Percentiles rank a stretch among this genome's conserved stretches.
Conservation (phyloP, 192 early-diverging fungal species). For the Coemansia sp. region DNA sequence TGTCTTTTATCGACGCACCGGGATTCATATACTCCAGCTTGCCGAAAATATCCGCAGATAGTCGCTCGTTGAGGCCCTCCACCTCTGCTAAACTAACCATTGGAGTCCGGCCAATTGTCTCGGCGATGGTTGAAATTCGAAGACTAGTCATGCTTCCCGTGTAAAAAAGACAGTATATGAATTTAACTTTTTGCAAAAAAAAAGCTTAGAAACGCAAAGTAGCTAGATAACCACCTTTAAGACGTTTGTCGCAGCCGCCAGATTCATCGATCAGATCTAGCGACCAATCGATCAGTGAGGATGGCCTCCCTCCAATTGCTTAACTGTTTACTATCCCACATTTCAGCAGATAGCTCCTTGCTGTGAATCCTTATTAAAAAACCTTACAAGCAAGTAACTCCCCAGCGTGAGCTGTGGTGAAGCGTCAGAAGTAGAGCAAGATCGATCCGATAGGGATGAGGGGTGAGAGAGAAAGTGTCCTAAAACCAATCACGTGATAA, state of each 20-base stretch:
- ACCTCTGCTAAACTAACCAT: slow-evolving; percentile 46
- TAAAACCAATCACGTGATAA: not conserved
- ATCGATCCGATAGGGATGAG: slow-evolving; percentile 2
- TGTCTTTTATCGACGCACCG: slow-evolving; percentile 70
- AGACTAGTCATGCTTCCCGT: slow-evolving; percentile 9
- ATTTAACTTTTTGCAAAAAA: not conserved
- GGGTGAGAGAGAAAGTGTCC: not conserved
- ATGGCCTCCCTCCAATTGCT: no score
- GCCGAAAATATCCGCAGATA: slow-evolving; percentile 60
- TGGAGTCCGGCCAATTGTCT: slow-evolving; percentile 62
- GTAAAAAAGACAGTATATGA: not conserved
- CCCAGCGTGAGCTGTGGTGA: no score
- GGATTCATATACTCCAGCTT: slow-evolving; percentile 78
- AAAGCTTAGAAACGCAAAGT: not conserved
- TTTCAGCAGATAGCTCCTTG: no score
- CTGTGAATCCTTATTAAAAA: no score
- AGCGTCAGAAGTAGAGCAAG: not conserved
- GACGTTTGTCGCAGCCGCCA: no score
- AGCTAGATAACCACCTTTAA: no score
- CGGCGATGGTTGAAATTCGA: slow-evolving; percentile 26
- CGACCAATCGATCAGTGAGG: no score
- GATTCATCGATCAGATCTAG: no score
- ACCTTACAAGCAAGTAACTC: no score
- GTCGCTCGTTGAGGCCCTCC: slow-evolving; percentile 12
- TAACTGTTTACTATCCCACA: no score